Base-by-base conservation (phyloP, 305 asterid genomes). In the Nicotiana rustica region DNA sequence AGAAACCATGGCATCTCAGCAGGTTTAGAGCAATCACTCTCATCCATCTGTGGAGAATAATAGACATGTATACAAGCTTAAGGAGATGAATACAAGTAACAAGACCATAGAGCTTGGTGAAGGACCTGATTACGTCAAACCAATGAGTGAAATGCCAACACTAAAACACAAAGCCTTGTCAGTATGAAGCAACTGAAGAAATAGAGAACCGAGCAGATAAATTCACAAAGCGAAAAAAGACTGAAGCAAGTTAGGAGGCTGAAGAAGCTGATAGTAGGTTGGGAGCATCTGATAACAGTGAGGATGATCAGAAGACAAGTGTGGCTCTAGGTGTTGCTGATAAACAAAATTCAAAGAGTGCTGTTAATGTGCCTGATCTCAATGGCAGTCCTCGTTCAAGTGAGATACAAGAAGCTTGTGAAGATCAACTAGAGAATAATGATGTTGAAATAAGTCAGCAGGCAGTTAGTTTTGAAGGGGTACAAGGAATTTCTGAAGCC, bases 1-100 rank as follows among this genome's bases (percentile, higher is more conserved):
- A 84, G 83, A 75, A 60, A 88, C 86, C 41, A 79, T 83, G 85
- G 89, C 85, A 80, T 88, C 89, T 83, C 91, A 82, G 80, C 85
- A 84, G 78, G 88, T 84, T 57, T 92, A 85, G 68, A 88, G 82
- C 25, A 78, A 80, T 79, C 70, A 82, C 62, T 49, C 82, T 41
- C 38, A 78, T 62, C 86, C 80, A 56, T 84, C 88, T 25, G 36
- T 33, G 62, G 76, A 25, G 73, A 79, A 79, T 25, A 25, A 25
- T 25, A 25, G 25, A 25, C 25, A 25, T 25, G 25, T 25, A 25
- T 25, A 25, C 25, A 25, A 83, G 8, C 29, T 56, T 75, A 73
- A 81, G 65, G 85, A 78, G 86, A 69, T 67, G 76, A 82, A 55
- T 80, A 83, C 82, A 18, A 85, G 82, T 78, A 83, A 66, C 65